These are phyloP conservation scores for Symbiodinium pilosum DNA, from an alignment of 73 alveolate genomes.

Conservation along the genomic window DNA sequence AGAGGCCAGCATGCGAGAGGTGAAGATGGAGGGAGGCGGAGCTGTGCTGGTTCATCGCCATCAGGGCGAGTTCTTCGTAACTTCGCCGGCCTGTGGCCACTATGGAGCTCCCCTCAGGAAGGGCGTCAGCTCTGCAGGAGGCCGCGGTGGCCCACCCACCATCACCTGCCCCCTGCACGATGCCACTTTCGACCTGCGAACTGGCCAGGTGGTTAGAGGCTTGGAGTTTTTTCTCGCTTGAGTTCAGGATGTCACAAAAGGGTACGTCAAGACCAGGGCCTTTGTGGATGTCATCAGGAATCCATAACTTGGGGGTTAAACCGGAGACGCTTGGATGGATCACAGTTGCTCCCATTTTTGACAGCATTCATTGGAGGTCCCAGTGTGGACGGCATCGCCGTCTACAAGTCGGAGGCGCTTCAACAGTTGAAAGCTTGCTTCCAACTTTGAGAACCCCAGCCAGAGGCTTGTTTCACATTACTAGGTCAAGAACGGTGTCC, in stretches of 20 bases:
- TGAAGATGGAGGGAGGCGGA: slow-evolving; percentile 40
- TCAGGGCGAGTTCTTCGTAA: slow-evolving; percentile 64
- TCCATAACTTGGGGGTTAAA: too few species aligned
- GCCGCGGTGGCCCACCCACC: slow-evolving; percentile 70
- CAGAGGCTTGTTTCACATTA: background rate
- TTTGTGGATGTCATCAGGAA: too few species aligned
- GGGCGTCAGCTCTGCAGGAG: slow-evolving; percentile 76
- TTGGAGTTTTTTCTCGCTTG: background rate
- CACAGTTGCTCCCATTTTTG: too few species aligned
- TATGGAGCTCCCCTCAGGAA: slow-evolving; percentile 88
- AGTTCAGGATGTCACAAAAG: too few species aligned
- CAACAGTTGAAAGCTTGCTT: background rate
- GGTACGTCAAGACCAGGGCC: too few species aligned
- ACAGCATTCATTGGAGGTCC: slow-evolving; percentile 69
- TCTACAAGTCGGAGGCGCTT: slow-evolving; percentile 74
- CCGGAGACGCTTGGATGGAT: too few species aligned
- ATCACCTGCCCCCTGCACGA: slow-evolving; percentile 89
- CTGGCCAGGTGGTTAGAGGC: slow-evolving; percentile 80
- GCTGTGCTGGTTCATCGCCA: slow-evolving; percentile 80
- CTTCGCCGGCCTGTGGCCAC: slow-evolving; percentile 83
- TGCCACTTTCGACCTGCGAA: slow-evolving; percentile 68
- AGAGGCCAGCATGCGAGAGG: slow-evolving; percentile 66
- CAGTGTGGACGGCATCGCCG: slow-evolving; percentile 96
- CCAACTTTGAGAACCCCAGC: background rate
- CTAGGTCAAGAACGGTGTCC: background rate